Base-by-base conservation (phyloP, 768 basidiomycete species). In the Phallus indusiatus region DNA sequence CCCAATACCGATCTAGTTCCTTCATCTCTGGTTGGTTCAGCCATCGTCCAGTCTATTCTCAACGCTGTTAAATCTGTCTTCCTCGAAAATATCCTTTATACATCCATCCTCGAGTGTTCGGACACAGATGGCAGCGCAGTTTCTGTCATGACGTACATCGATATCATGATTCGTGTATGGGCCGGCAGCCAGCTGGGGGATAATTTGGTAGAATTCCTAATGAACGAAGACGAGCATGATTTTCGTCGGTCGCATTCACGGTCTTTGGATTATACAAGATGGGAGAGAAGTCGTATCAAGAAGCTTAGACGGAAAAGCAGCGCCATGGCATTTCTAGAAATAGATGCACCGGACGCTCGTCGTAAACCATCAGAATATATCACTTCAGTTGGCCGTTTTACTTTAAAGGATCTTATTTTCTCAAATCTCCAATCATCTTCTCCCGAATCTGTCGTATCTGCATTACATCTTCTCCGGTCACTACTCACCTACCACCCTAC, bases 121-220 rank as follows among this genome's bases (percentile, higher is more conserved):
- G 90, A 91, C 61, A 68, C 77, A 5, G 95, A 97, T 68, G 95
- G 95, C n/a, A 95, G 93, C 62, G 90, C 94, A 0, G 87, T 96
- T 1, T 94, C 95, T 10, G 94, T 98, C 56, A 84, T 97, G 81
- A 91, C 89, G 16, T 97, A 98, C 68, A 84, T 97, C 63, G 92
- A 96, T 64, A 81, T 91, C 66, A 87, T 92, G 79, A 78, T 93
- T 55, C 79, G 83, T 59, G 90, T 86, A 0, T 77, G 94, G 5
- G 78, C 81, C 36, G 76, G 81, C 21, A 86, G 85, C 0, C 80
- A 78, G 53, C 78, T 95, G 46, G 81, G 81, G 16, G 81, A 86
- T 50, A 75, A 88, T 21, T 73, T 95, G 16, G 78, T 94, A 47
- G 76, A 81, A 52, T 95, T 90, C 71, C 80, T 95, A 42, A 78